Conservation (phyloP, 1,284 basidiomycete species). For the Rhodotorula sp. region DNA sequence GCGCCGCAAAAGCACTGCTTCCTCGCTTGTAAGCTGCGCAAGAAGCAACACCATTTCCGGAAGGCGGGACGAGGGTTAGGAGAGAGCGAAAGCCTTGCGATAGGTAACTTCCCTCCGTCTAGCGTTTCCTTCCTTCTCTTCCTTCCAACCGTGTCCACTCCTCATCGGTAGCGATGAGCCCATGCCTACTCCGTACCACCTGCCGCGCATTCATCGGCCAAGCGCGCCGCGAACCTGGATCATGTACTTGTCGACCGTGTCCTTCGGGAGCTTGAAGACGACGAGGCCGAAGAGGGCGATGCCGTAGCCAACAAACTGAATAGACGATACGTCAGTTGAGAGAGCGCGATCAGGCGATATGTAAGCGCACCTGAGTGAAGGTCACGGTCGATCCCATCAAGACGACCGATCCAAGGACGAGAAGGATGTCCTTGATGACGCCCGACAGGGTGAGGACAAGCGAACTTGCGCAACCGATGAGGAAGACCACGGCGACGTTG, state of each 20-base stretch:
- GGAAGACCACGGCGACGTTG: slow-evolving; percentile 54
- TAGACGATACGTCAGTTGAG: background rate
- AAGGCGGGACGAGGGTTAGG: no score
- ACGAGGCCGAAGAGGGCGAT: slow-evolving; percentile 15
- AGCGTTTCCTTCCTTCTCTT: no score
- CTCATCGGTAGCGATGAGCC: no score
- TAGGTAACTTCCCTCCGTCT: no score
- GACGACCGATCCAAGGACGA: slow-evolving; percentile 52
- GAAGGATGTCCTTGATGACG: slow-evolving; percentile 52
- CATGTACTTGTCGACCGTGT: slow-evolving; percentile 37
- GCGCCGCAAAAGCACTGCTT: no score
- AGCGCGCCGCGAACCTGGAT: slow-evolving; percentile 15
- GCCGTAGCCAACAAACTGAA: slow-evolving; percentile 1
- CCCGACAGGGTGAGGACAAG: slow-evolving; percentile 52
- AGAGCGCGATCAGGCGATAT: no score
- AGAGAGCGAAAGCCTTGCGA: no score
- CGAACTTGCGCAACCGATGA: slow-evolving; percentile 51
- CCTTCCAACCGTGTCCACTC: no score
- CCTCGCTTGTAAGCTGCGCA: no score
- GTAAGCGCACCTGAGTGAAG: slow-evolving; percentile 45
- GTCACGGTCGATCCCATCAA: slow-evolving; percentile 52
- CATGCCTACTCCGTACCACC: background rate
- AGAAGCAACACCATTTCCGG: no score
- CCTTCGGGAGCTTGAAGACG: slow-evolving; percentile 30
- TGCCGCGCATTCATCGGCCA: slow-evolving; percentile 9